phyloP scores from a whole-genome alignment of 305 asterid genomes.

The Petunia hybrid region DNA sequence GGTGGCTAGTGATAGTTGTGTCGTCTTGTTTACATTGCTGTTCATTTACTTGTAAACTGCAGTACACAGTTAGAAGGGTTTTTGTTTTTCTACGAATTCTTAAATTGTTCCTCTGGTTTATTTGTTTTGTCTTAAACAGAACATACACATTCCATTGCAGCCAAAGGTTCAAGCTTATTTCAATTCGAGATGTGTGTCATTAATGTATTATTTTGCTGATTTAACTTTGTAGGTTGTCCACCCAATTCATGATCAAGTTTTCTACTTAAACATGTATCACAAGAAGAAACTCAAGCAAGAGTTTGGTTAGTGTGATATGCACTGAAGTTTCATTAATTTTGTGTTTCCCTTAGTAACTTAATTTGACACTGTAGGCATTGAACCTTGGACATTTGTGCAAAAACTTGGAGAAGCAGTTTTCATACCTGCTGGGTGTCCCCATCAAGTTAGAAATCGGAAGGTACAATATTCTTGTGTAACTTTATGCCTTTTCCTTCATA shows the following conservation, averaged over 20 bases:
- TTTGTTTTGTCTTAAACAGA: neutral
- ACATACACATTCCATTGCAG: neutral
- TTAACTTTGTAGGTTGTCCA: constrained; percentile 46
- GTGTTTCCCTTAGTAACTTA: constrained; percentile 28
- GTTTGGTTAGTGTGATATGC: constrained; percentile 43
- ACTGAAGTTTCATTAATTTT: constrained; percentile 25
- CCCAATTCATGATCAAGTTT: constrained; percentile 61
- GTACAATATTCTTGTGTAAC: constrained; percentile 34
- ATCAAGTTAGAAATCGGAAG: constrained; percentile 54
- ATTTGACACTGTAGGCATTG: constrained; percentile 43
- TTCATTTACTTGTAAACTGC: constrained; percentile 18
- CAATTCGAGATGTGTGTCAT: neutral
- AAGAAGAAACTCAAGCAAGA: constrained; percentile 57
- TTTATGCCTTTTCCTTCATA: constrained; percentile 21
- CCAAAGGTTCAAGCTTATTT: neutral
- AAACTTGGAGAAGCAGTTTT: constrained; percentile 53
- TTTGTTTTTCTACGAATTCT: neutral
- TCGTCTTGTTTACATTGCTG: constrained; percentile 8
- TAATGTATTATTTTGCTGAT: neutral
- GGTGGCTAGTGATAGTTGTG: constrained; percentile 27
- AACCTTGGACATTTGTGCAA: constrained; percentile 61
- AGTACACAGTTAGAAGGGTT: neutral
- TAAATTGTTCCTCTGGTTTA: neutral
- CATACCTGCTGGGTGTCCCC: constrained; percentile 50
- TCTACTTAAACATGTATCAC: constrained; percentile 53